Evolutionary conservation across 352 stramenopile genomes (phyloP).

Genomic region (Plasmopara halstedii): DNA sequence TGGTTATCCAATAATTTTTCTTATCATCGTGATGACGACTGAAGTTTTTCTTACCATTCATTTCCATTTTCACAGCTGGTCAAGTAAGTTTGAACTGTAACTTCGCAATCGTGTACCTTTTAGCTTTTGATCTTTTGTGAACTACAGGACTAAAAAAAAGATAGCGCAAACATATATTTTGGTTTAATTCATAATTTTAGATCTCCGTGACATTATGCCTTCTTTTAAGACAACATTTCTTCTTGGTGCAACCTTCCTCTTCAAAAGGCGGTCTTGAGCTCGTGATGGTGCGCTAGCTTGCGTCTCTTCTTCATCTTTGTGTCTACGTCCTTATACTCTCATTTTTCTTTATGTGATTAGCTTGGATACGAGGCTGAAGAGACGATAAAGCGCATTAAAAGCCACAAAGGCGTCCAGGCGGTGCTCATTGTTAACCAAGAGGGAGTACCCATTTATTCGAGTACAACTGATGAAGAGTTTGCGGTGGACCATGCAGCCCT

Average conservation of each 20-base stretch:
- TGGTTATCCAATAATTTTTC: too few relatives aligned
- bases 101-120: too few relatives aligned
- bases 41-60: too few relatives aligned
- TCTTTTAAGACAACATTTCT: neutral
- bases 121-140: too few relatives aligned
- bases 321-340: neutral
- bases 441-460: constrained; percentile 89
- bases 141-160: too few relatives aligned
- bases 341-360: constrained; percentile 12
- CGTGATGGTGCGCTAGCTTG: neutral
- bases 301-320: neutral
- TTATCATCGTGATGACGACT: too few relatives aligned
- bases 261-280: neutral
- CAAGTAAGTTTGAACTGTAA: too few relatives aligned
- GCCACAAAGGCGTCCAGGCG: constrained; percentile 89
- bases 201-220: too few relatives aligned
- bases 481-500: constrained; percentile 79
- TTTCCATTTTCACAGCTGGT: too few relatives aligned
- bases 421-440: constrained; percentile 93
- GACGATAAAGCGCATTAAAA: constrained; percentile 91
- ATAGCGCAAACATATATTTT: too few relatives aligned
- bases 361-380: constrained; percentile 90
- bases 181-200: too few relatives aligned
- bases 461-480: constrained; percentile 86
- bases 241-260: neutral